A percentile compares a stretch with the other conserved stretches of the same genome.
Evolutionary conservation across 768 basidiomycete species (phyloP).

Genomic region (Suillus subaureus): DNA sequence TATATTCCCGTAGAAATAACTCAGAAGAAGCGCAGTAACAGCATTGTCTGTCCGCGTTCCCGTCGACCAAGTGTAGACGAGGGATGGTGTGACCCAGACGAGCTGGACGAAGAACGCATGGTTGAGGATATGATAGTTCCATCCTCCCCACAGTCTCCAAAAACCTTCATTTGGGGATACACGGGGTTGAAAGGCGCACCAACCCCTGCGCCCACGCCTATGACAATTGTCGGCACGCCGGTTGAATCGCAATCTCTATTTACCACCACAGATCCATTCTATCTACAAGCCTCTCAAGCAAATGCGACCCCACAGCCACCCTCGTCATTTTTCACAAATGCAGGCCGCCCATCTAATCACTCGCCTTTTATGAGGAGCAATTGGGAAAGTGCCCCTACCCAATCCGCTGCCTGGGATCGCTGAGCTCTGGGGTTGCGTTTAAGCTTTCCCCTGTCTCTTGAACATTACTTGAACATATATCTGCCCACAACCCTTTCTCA

Average conservation of each 20-base stretch:
- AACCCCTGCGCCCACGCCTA: constrained; percentile 21
- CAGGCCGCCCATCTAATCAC: constrained; percentile 39
- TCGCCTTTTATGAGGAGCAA: constrained; percentile 40
- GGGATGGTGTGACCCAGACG: constrained; percentile 35
- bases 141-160: constrained; percentile 33
- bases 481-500: neutral
- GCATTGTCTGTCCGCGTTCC: constrained; percentile 21
- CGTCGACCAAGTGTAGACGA: constrained; percentile 30
- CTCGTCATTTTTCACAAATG: constrained; percentile 39
- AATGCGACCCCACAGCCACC: constrained; percentile 32
- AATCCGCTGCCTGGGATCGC: neutral
- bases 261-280: constrained; percentile 53
- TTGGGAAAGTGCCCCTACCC: constrained; percentile 1
- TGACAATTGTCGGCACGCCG: constrained; percentile 20
- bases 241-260: constrained; percentile 38
- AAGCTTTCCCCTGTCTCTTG: neutral
- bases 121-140: constrained; percentile 48
- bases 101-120: constrained; percentile 46
- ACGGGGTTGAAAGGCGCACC: constrained; percentile 24
- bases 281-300: constrained; percentile 43
- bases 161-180: constrained; percentile 26
- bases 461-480: neutral
- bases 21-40: constrained; percentile 32
- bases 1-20: constrained; percentile 25
- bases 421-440: neutral